Evolutionary conservation across 2,329 filamentous ascomycete genomes (phyloP), one percentile per base, ranked within the genome.

Genomic region (Fusarium penzigii): DNA sequence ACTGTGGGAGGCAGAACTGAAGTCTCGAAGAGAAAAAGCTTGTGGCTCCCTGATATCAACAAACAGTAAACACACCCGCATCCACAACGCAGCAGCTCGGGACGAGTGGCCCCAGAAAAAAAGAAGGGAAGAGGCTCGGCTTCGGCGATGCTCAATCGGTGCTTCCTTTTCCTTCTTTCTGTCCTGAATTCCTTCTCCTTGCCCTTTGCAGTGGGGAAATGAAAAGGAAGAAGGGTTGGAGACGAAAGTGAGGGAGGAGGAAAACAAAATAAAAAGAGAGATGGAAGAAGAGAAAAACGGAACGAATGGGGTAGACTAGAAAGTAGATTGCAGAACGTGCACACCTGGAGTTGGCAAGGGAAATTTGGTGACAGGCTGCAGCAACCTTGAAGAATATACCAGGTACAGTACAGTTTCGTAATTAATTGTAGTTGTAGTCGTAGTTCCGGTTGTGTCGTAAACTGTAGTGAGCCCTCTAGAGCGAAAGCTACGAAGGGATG

Each of bases 331-430:
- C 32, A 36, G 32, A 36, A 36, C 48, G 32, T 36, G 48, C 53
- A 49, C 48, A 53, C 49, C 63, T 64, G 61, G 63, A 65, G 63
- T 65, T 65, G 65, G 54, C 61, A 65, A 57, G 63, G 65, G 58
- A 65, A 60, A 65, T 65, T 64, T 66, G 59, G 59, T 36, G 32
- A 36, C 32, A 36, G 32, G 10, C 32, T 9, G 32, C 10, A 36
- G 10, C 10, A 12, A 36, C 32, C 32, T 36, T 36, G 32, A 9
- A 7, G 20, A 25, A 25, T 25, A 25, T 7, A 7, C 20, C 20
- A 25, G 20, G 20, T 25, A 25, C 20, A 25, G 20, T 25, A 7
- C 20, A 25, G 20, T 25, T 25, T 25, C 20, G 20, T 25, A 25
- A 25, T 25, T 25, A 25, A 7, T 5, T 25, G 20, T 25, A 25